Evolutionary conservation across 305 asterid species (phyloP).

Genomic region (Stenogyne calaminthoides): DNA sequence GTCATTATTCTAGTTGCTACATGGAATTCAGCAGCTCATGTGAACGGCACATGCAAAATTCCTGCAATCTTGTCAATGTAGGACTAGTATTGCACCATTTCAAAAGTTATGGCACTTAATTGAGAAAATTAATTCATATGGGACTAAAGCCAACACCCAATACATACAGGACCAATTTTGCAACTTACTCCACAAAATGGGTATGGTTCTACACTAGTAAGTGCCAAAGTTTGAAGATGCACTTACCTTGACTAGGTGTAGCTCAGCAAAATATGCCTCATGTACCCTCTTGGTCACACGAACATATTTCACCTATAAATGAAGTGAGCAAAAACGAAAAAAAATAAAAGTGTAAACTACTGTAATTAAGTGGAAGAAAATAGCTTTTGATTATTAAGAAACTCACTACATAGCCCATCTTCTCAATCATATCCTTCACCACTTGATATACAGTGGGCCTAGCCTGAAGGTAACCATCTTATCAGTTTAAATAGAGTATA

Average conservation of each 20-base stretch:
- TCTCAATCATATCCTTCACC: constrained; percentile 85
- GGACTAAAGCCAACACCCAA: no score
- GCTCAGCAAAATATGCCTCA: constrained; percentile 85
- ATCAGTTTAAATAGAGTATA: background rate
- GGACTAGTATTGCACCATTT: no score
- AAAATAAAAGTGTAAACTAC: constrained; percentile 10
- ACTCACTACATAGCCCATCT: constrained; percentile 93
- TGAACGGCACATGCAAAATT: no score
- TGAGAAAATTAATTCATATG: no score
- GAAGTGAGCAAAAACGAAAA: background rate
- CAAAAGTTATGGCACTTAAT: no score
- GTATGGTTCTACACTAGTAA: background rate
- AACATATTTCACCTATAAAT: constrained; percentile 77
- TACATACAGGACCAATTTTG: no score
- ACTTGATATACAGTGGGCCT: constrained; percentile 96
- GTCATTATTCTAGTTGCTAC: no score
- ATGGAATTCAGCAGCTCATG: no score
- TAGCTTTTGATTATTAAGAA: background rate
- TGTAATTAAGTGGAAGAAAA: background rate
- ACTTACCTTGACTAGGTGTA: constrained; percentile 77
- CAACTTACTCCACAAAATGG: background rate
- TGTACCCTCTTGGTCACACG: constrained; percentile 95
- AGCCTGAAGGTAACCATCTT: constrained; percentile 53
- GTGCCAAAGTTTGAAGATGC: background rate
- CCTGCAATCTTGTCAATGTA: no score